Conservation (phyloP, 805 yeast genomes). For the Candida broadrunensis region DNA sequence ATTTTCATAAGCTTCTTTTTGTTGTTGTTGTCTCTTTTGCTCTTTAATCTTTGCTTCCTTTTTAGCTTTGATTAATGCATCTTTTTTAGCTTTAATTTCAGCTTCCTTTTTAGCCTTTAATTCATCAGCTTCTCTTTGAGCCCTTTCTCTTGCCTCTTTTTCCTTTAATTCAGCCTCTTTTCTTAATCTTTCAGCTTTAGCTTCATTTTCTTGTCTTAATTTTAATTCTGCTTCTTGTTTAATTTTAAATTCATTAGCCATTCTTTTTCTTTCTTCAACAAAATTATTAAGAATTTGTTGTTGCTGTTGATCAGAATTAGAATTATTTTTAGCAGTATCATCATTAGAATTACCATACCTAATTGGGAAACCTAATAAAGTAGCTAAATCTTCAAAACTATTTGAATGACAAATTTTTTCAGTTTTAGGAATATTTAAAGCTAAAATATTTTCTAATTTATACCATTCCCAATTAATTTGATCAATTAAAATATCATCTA, state of each 20-base stretch:
- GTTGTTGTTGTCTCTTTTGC: conserved; percentile 3
- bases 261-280: no score
- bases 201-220: neutral
- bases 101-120: conserved; percentile 6
- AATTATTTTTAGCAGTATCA: neutral
- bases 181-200: conserved; percentile 3
- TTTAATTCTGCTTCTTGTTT: conserved; percentile 5
- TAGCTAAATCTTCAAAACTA: neutral
- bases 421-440: conserved; percentile 36
- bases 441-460: conserved; percentile 26
- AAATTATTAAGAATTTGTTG: neutral
- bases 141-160: conserved; percentile 6
- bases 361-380: neutral
- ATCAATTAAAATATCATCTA: conserved; percentile 25
- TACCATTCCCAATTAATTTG: conserved; percentile 35
- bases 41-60: conserved; percentile 1
- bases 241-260: conserved; percentile 5
- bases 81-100: conserved; percentile 3
- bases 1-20: conserved; percentile 6
- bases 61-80: neutral
- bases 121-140: conserved; percentile 5
- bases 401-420: conserved; percentile 1
- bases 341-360: neutral
- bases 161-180: conserved; percentile 6
- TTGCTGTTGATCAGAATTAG: neutral